phyloP scores from a whole-genome alignment of 2,329 filamentous ascomycete genomes.

The Talaromyces sp. region DNA sequence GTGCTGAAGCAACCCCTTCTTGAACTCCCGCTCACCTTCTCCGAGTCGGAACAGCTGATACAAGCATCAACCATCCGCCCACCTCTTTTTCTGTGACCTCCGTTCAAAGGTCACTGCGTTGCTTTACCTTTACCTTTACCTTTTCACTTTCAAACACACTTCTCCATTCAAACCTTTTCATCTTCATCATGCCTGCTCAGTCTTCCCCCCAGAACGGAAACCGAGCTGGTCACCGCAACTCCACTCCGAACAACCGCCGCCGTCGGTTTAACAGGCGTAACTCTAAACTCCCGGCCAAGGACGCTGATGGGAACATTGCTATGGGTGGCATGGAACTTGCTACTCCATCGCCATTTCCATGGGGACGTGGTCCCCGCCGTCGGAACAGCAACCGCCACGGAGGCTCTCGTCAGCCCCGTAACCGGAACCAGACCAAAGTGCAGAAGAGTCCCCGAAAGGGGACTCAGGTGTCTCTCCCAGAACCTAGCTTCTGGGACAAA shows the following conservation, averaged over 20 bases:
- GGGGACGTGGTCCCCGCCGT: neutral
- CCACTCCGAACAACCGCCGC: neutral
- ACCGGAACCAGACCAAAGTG: neutral
- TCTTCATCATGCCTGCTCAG: neutral
- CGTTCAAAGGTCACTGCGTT: neutral
- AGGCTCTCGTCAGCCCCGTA: slow-evolving; percentile 3
- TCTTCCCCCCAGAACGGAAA: neutral
- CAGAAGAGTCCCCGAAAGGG: neutral
- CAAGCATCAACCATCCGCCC: neutral
- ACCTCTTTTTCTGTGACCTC: no score
- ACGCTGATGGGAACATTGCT: slow-evolving; percentile 7
- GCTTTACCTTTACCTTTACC: neutral
- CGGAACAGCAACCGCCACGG: neutral
- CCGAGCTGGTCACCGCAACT: neutral
- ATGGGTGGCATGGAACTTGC: slow-evolving; percentile 8
- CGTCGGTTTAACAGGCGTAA: neutral
- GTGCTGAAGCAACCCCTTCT: neutral
- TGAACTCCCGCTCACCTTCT: neutral
- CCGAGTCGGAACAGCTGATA: neutral
- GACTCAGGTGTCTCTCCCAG: neutral
- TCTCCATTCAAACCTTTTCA: neutral
- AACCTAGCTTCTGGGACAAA: neutral
- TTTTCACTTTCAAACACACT: neutral
- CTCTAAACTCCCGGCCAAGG: slow-evolving; percentile 1
- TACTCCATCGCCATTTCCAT: slow-evolving; percentile 1